Base-by-base conservation (phyloP, 1,284 basidiomycete genomes). In the Leccinum griseonigrum region DNA sequence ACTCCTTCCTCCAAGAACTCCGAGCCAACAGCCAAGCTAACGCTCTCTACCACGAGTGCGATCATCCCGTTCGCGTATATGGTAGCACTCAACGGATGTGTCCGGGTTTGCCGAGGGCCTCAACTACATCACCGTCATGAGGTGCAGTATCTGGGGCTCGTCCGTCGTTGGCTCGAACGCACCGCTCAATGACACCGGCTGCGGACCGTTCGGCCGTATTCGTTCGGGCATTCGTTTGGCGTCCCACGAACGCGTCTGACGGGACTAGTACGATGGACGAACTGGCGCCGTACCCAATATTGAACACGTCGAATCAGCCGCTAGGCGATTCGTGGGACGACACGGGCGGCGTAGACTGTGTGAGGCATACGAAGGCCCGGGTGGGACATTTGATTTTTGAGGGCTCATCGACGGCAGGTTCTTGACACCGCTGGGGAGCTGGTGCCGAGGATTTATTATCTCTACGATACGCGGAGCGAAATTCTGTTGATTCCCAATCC, bases 101-200 rank as follows among this genome's bases (percentile, higher is more conserved):
- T 81, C 81, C 8, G 70, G 32, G 3, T 75, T 74, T 40, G 66
- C 72, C 0, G 28, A 64, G 0, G 70, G 74, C 43, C 77, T 91
- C 50, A 87, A 91, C 75, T 87, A 83, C 77, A 80, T 92, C 66
- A 74, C 85, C 60, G 77, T 91, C 72, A 91, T 91, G 90, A 83
- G 87, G 77, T 91, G 90, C 71, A 89, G 91, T 68, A 74, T 89
- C 60, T 89, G 81, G 80, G 88, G 87, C 55, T 74, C 80, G 64
- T 78, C 82, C 69, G 1, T 4, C 66, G 76, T 79, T 4, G 90
- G 90, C 11, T 83, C 90, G 18, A 91, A 91, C 69, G 82, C 88
- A 1, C 88, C 90, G 1, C 79, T 91, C 57, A 76, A 79, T 29
- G 81, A 91, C 71, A 79, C 79, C 80, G 62, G 74, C 81, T 2